Evolutionary conservation across 768 basidiomycete genomes (phyloP), one percentile per base, ranked within the genome.

Genomic region (Lactarius hatsudake): DNA sequence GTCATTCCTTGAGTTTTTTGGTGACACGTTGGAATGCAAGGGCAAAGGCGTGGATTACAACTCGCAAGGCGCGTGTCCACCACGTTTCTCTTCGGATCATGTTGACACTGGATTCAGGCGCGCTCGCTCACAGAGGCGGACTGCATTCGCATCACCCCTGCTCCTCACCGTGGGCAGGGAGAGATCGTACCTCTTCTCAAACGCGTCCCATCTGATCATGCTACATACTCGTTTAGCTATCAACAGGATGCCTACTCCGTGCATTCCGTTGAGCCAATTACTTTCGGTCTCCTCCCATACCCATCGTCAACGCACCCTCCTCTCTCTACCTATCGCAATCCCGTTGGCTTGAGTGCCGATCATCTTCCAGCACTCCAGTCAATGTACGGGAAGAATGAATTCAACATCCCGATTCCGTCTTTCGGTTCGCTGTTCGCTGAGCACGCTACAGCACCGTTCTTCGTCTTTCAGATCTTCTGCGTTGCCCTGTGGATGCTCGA

Each of bases 381-480:
- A 8, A 81, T 95, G 26, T 99, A 93, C 74, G 97, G 96, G 64
- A 86, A 87, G 72, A 99, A 99, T 78, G 91, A 93, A 73, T 98
- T 98, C 79, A 87, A 97, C 75, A 98, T 99, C 69, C 97, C 97
- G 2, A 92, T 99, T 51, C 97, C 97, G 8, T 91, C 91, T 1
- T 99, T 99, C 75, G 83, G 84, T 12, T 92, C 94, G 71, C 85
- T 99, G 42, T 98, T 99, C 71, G 83, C 81, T 28, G 97, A 99
- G 80, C 97, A 99, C 74, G 95, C 96, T 1, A 96, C 95, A 5
- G 97, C 97, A 0, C 97, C 97, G 0, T 99, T 99, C 84, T 99
- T 99, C 77, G 97, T 99, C 32, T 99, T 99, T 79, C 97, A 99
- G 78, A 79, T 98, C 20, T 98, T 99, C 79, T 98, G 97, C 70